Evolutionary conservation across 1,139 yeast genomes (phyloP), one percentile per base, ranked within the genome.

Genomic region (Suhomyces kunorum): DNA sequence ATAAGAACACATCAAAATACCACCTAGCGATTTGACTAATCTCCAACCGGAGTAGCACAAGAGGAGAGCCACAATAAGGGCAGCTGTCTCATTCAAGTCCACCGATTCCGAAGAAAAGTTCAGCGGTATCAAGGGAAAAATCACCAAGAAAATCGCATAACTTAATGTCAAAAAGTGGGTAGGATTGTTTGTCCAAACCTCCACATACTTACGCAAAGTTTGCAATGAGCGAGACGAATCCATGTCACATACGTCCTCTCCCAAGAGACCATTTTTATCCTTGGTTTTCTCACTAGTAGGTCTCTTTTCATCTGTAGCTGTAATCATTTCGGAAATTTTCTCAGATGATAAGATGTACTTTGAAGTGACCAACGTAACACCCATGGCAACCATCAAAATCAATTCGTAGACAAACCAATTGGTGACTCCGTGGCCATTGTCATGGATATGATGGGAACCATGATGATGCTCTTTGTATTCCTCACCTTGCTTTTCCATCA

Each of bases 131-230:
- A 65, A 26, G 1, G 78, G 77, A 7, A 61, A 52, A 1, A 60
- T 34, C 36, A 64, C 51, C 13, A 73, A 54, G 39, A 62, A 71
- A 3, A 51, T 22, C 0, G 87, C 67, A 52, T 82, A 83, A 2
- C 75, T 50, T 22, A 84, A 57, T 0, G 95, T 84, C 38, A 84
- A 66, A 27, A 80, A 55, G 50, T 81, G 82, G 0, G 87, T 79
- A 1, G 90, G 88, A 51, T 77, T 79, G 42, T 71, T 74, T 34
- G 74, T 34, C 54, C 50, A 49, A 2, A 47, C 39, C 13, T 42
- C 39, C 8, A 41, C 47, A 26, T 43, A 44, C 25, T 42, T 44
- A 13, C 36, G 35, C 17, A 42, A 13, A 15, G 34, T 37, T 1
- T 28, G 8, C 7, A 20, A 8, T 11, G 22, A 14, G 7, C 17